Percentiles rank a stretch among this genome's conserved stretches.
Evolutionary conservation across 371 early-diverging fungal genomes (phyloP).

Genomic region (Mortierella sp.): DNA sequence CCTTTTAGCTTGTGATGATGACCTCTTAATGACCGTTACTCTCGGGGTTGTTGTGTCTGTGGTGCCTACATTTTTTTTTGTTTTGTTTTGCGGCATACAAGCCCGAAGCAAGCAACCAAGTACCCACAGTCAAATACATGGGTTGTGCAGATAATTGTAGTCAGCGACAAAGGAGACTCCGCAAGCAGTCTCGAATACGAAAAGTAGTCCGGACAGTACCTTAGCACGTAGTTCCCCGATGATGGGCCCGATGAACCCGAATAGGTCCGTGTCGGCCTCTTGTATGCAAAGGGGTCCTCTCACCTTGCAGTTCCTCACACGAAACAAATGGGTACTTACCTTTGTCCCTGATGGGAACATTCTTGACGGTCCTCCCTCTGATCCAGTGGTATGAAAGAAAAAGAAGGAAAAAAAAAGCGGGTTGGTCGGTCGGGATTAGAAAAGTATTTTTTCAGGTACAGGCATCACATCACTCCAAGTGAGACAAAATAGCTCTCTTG

Average conservation of each 20-base stretch:
- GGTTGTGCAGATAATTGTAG: not conserved
- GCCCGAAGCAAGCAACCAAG: not conserved
- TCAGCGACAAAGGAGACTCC: not conserved
- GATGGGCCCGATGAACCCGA: not conserved
- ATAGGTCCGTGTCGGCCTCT: not conserved
- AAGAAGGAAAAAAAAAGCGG: not conserved
- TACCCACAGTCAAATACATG: not conserved
- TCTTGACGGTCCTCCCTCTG: not conserved
- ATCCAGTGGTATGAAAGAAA: not conserved
- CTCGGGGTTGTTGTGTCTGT: not conserved
- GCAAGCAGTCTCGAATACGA: not conserved
- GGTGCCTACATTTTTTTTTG: not conserved
- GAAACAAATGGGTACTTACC: not conserved
- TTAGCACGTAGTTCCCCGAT: not conserved
- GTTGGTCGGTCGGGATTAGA: conserved; percentile 9
- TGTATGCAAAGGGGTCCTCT: not conserved
- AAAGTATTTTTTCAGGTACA: not conserved
- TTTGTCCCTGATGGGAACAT: not conserved
- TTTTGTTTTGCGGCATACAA: not conserved
- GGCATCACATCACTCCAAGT: not conserved
- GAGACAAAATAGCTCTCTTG: not conserved
- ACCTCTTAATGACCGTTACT: not conserved
- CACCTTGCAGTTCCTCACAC: not conserved
- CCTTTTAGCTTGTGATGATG: conserved; percentile 8
- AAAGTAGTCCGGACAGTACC: not conserved